A percentile compares a stretch with the other conserved stretches of the same genome.
Conservation (phyloP, 2,329 filamentous ascomycete genomes). For the Cytospora paraplurivora region DNA sequence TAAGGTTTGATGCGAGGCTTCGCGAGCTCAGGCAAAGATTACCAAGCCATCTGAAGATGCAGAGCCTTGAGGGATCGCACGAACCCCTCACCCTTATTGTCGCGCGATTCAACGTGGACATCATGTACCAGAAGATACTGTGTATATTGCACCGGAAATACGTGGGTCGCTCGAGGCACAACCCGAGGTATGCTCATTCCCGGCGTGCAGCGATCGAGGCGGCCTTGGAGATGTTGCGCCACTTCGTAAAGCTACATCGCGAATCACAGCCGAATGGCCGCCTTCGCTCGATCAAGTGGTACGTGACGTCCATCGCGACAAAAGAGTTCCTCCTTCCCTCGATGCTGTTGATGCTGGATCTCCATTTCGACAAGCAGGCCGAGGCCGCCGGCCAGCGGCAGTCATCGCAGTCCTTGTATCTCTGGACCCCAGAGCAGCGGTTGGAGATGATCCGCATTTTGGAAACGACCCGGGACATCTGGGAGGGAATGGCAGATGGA, state of each 20-base stretch:
- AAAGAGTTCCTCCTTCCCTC: constrained; percentile 85
- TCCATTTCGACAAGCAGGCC: constrained; percentile 68
- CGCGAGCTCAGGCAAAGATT: constrained; percentile 66
- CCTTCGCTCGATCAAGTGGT: constrained; percentile 74
- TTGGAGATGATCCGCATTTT: constrained; percentile 76
- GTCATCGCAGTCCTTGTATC: constrained; percentile 49
- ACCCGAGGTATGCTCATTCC: constrained; percentile 81
- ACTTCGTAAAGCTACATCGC: constrained; percentile 73
- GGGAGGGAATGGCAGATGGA: constrained; percentile 73
- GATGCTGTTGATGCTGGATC: constrained; percentile 80
- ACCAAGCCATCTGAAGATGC: constrained; percentile 77
- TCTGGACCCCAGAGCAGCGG: constrained; percentile 62
- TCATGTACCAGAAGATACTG: constrained; percentile 85
- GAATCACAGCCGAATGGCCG: constrained; percentile 75
- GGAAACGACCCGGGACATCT: constrained; percentile 74
- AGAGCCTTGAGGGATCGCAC: constrained; percentile 71
- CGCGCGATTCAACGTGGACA: constrained; percentile 80
- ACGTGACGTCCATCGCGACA: constrained; percentile 75
- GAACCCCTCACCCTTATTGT: constrained; percentile 86
- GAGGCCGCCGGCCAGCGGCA: constrained; percentile 45
- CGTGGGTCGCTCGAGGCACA: constrained; percentile 74
- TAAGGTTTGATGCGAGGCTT: constrained; percentile 63
- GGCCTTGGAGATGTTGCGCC: constrained; percentile 76
- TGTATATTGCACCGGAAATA: constrained; percentile 90
- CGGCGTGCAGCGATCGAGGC: constrained; percentile 83